These are phyloP conservation scores for Diaporthe longicolla DNA, from an alignment of 2,329 filamentous ascomycete species.

Conservation along the genomic window DNA sequence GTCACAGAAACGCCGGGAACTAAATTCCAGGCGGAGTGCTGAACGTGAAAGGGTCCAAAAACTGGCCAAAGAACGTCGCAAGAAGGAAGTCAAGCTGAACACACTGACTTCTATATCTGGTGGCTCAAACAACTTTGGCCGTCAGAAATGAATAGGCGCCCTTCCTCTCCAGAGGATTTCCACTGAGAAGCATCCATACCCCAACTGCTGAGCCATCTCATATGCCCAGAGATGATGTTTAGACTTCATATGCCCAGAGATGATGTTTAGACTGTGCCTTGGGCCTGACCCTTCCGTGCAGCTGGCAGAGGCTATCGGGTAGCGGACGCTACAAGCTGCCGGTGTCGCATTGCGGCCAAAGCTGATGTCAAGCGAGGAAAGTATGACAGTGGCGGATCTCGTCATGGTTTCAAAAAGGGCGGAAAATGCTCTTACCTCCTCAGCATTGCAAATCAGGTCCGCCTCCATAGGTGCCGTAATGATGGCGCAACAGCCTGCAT, in stretches of 20 bases:
- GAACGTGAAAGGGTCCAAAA: constrained; percentile 64
- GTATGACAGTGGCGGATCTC: background rate
- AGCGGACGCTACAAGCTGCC: background rate
- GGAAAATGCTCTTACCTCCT: background rate
- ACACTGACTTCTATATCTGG: constrained; percentile 73
- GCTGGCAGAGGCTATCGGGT: background rate
- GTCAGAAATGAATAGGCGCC: constrained; percentile 13
- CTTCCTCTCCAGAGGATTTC: background rate
- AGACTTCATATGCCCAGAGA: background rate
- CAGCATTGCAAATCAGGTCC: background rate
- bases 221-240: background rate
- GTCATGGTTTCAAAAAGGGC: background rate
- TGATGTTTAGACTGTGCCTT: background rate
- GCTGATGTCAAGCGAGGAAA: constrained; percentile 3
- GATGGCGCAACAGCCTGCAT: constrained; percentile 19
- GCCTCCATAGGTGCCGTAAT: background rate
- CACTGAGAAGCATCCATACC: background rate
- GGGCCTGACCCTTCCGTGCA: background rate
- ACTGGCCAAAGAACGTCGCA: constrained; percentile 71
- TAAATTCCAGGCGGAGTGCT: constrained; percentile 57
- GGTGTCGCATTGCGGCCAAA: background rate
- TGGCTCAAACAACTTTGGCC: constrained; percentile 43
- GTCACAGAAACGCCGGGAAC: constrained; percentile 34
- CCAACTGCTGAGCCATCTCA: background rate
- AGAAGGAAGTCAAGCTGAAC: constrained; percentile 78